Percentiles rank a stretch among this genome's conserved stretches.
phyloP scores from a whole-genome alignment of 345 rosid genomes.

The Arabidopsis thaliana region DNA sequence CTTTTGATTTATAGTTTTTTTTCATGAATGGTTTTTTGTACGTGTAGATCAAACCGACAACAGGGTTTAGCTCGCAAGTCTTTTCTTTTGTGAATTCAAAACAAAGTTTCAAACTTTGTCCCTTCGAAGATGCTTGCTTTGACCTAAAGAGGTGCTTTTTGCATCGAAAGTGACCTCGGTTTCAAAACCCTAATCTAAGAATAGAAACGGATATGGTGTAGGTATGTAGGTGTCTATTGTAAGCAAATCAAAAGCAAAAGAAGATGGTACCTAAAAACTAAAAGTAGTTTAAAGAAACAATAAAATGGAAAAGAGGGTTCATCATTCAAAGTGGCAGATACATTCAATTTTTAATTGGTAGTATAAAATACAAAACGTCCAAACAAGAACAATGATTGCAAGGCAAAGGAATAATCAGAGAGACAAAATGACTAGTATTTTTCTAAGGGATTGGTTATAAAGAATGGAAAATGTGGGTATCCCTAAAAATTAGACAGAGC shows the following conservation, averaged over 20 bases:
- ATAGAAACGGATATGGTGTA: conserved; percentile 30
- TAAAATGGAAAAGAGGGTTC: conserved; percentile 32
- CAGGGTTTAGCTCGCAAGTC: conserved; percentile 31
- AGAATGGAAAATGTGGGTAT: conserved; percentile 38
- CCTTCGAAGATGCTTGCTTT: conserved; percentile 42
- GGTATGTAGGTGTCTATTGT: conserved; percentile 28
- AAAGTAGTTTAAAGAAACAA: conserved; percentile 26
- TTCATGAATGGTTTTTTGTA: conserved; percentile 28
- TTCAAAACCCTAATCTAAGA: conserved; percentile 18
- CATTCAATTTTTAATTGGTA: conserved; percentile 15
- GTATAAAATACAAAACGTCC: conserved; percentile 36
- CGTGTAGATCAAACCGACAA: conserved; percentile 42
- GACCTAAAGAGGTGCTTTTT: conserved; percentile 38
- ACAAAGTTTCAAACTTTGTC: conserved; percentile 31
- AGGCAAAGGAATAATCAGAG: conserved; percentile 44
- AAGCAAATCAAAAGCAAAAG: conserved; percentile 39
- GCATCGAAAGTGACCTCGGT: conserved; percentile 29
- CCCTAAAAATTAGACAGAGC: conserved; percentile 48
- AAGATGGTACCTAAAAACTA: background rate
- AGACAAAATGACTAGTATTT: conserved; percentile 25
- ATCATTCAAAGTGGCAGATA: conserved; percentile 35
- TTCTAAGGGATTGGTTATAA: conserved; percentile 4
- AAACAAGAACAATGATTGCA: conserved; percentile 49
- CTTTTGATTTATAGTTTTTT: background rate
- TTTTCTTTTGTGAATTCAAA: conserved; percentile 41